Percentiles rank a stretch among this genome's conserved stretches.
These are phyloP conservation scores for Neofusicoccum laricinum DNA, from an alignment of 2,329 filamentous ascomycete species.

Conservation along the genomic window DNA sequence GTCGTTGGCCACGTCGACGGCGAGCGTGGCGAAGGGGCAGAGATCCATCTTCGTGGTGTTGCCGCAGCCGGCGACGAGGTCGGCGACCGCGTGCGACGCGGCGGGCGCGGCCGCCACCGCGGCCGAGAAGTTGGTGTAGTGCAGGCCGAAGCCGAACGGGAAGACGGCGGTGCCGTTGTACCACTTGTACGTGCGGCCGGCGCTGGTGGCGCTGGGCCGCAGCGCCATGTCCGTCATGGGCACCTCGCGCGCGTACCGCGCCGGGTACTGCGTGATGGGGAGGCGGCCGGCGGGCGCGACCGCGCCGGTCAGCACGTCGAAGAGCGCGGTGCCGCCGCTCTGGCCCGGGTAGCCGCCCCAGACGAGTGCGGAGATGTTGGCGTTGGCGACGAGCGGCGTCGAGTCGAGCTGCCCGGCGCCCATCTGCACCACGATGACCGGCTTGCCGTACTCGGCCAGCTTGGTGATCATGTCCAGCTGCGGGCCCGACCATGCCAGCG, in stretches of 20 bases:
- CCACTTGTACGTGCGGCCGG: constrained; percentile 60
- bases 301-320: constrained; percentile 53
- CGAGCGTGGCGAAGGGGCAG: constrained; percentile 40
- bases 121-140: constrained; percentile 55
- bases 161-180: constrained; percentile 51
- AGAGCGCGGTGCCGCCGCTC: constrained; percentile 54
- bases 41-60: constrained; percentile 40
- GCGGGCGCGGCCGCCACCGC: constrained; percentile 19
- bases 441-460: constrained; percentile 48
- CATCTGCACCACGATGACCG: constrained; percentile 52
- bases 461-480: constrained; percentile 53
- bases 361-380: constrained; percentile 51
- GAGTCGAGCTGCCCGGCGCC: constrained; percentile 53
- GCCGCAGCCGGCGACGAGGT: constrained; percentile 34
- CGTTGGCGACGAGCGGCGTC: constrained; percentile 46
- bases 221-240: constrained; percentile 57
- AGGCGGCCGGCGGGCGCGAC: constrained; percentile 53
- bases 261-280: constrained; percentile 56
- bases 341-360: constrained; percentile 62
- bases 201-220: constrained; percentile 44
- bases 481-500: constrained; percentile 51
- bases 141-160: constrained; percentile 55
- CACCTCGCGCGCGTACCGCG: constrained; percentile 49
- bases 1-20: constrained; percentile 48
- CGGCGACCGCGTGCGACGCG: constrained; percentile 31